A percentile compares a stretch with the other conserved stretches of the same genome.
phyloP scores from a whole-genome alignment of 495 filamentous ascomycete genomes.

The Hypoxylon fragiforme region DNA sequence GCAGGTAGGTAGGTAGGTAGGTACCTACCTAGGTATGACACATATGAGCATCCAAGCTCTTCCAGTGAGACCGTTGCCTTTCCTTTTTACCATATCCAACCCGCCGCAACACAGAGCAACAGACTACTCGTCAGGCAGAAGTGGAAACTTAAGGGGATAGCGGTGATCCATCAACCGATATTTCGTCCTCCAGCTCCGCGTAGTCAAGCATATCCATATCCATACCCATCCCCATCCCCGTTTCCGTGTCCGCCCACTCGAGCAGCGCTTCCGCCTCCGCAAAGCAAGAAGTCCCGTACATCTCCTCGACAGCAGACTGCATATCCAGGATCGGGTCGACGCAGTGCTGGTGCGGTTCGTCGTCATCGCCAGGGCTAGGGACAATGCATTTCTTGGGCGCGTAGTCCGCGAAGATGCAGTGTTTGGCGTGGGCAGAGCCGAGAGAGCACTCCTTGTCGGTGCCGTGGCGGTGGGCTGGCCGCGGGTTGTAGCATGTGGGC shows the following conservation, averaged over 20 bases:
- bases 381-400: constrained; percentile 19
- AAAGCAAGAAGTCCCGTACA: background rate
- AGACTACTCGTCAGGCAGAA: too few relatives aligned
- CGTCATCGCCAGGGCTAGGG: background rate
- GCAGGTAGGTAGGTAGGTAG: too few relatives aligned
- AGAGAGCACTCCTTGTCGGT: constrained; percentile 26
- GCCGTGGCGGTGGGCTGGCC: constrained; percentile 20
- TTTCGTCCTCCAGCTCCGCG: background rate
- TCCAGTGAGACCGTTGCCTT: too few relatives aligned
- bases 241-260: background rate
- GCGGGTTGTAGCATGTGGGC: constrained; percentile 20
- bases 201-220: background rate
- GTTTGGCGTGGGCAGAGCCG: constrained; percentile 21
- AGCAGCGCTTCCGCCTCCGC: background rate
- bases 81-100: too few relatives aligned
- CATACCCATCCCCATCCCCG: too few relatives aligned
- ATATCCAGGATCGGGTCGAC: background rate
- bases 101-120: too few relatives aligned
- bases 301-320: background rate
- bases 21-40: too few relatives aligned
- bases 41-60: too few relatives aligned
- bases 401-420: constrained; percentile 32
- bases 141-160: too few relatives aligned
- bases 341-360: constrained; percentile 25
- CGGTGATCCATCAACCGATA: too few relatives aligned